Base-by-base conservation (phyloP, 306 rosid genomes). In the Castanospermum australe region DNA sequence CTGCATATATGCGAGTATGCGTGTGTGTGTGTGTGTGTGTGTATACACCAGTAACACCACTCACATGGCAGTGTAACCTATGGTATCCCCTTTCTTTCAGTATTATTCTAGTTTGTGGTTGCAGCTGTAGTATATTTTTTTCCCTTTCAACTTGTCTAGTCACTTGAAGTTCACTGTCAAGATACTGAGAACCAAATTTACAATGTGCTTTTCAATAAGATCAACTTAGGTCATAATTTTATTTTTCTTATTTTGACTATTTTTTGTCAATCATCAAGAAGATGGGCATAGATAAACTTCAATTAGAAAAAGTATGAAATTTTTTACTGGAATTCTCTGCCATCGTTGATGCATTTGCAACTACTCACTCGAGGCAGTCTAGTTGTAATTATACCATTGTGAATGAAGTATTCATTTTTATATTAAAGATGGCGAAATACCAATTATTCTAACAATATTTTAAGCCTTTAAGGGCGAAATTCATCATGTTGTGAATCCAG, bases 401-500 rank as follows among this genome's bases (percentile, higher is more conserved):
- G 60, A 78, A 55, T 45, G 69, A 24, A 50, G 21, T 22, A 77
- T 67, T 56, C 35, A 20, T 13, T 6, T 76, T 48, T 51, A 2
- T 62, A 6, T 25, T 48, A 17, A 76, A 32, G 35, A 77, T 67
- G 28, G 47, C 32, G 41, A 35, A 51, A 52, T 59, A 20, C 76
- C 65, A 36, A 45, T 68, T 45, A 1, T 78, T 66, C 50, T 39
- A 56, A 74, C 25, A 71, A 9, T 2, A 61, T 51, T 51, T 71
- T 48, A 6, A 78, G 63, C 69, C 61, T 62, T 78, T 75, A 74
- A 92, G 97, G 94, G 92, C 9, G 97, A 92, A 63, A 84, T 88
- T 82, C 92, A 90, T 79, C 97, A 92, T 12, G 90, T 85, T n/a
- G 71, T 89, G 48, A 92, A 90, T 79, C 92, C 97, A 60, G 92